Base-by-base conservation (phyloP, 192 early-diverging fungal genomes). In the Rhizophagus prolifer region DNA sequence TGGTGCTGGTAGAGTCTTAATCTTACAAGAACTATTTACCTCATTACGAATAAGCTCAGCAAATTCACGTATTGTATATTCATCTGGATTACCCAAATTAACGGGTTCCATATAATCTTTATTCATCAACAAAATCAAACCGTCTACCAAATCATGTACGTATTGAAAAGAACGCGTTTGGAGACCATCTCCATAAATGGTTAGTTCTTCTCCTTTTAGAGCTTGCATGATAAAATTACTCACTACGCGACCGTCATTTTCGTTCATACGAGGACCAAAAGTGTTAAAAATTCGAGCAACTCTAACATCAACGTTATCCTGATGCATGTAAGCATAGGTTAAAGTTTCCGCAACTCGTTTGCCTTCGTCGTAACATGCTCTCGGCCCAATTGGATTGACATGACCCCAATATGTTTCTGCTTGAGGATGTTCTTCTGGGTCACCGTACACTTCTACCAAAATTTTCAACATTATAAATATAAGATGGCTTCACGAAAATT, bases 201-300 rank as follows among this genome's bases (percentile, higher is more conserved):
- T 95, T 34, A 94, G 64, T 46, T 91, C 84, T 78, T 95, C 86
- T 4, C 92, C 91, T 59, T 87, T 84, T 23, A 95, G 78, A 1
- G 93, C 91, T 80, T 95, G 94, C 80, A 93, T 90, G 78, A 95
- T 94, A 72, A 95, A 95, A 79, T 95, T 95, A 78, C 89, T 91
- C 16, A 95, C 92, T 30, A 95, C 94, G 23, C 94, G 87, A 16
- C 94, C 94, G 78, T 95, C 94, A 69, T 91, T 86, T 63, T 87
- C 88, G 76, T 91, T 92, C 94, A 95, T 95, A 28, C 93, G 87
- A 10, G 94, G 94, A n/a, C 92, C 92, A 78, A 90, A 93, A 2
- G 89, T 88, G 67, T 94, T 93, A 81, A 94, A 94, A 50, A 94
- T 93, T 36, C 92, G 86, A 14, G 88, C 91, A 6, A 95, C 92